phyloP scores from a whole-genome alignment of 352 stramenopile genomes.

The Phytophthora podocarpi region DNA sequence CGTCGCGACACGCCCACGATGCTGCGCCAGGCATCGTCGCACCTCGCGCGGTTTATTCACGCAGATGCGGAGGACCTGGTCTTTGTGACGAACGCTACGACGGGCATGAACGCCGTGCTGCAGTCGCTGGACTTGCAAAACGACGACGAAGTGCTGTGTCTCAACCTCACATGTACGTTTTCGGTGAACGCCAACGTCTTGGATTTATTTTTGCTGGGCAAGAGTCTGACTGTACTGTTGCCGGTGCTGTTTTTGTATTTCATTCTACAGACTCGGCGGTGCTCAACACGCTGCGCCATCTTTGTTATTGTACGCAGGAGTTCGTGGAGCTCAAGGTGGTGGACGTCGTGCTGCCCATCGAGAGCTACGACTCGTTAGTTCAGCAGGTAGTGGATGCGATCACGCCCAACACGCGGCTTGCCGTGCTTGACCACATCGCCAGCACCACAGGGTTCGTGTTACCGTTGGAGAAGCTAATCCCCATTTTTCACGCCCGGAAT shows the following conservation, averaged over 20 bases:
- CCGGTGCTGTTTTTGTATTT: slow-evolving; percentile 13
- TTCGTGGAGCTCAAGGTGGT: slow-evolving; percentile 90
- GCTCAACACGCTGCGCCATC: slow-evolving; percentile 80
- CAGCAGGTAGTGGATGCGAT: slow-evolving; percentile 76
- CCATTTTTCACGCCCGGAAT: slow-evolving; percentile 74
- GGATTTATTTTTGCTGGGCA: neutral
- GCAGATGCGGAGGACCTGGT: slow-evolving; percentile 81
- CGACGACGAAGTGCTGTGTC: slow-evolving; percentile 87
- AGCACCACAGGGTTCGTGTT: slow-evolving; percentile 80
- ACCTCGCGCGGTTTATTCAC: slow-evolving; percentile 72
- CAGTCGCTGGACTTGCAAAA: slow-evolving; percentile 87
- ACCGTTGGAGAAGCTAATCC: slow-evolving; percentile 83
- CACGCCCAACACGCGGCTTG: slow-evolving; percentile 82
- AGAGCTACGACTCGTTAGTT: slow-evolving; percentile 72
- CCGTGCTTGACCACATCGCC: slow-evolving; percentile 85
- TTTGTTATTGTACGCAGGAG: slow-evolving; percentile 89
- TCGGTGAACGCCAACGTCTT: neutral
- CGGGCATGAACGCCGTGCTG: slow-evolving; percentile 84
- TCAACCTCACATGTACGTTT: slow-evolving; percentile 85
- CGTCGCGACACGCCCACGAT: slow-evolving; percentile 63
- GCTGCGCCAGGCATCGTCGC: slow-evolving; percentile 65
- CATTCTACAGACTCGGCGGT: slow-evolving; percentile 66
- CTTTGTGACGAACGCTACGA: slow-evolving; percentile 88
- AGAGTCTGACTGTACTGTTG: slow-evolving; percentile 4
- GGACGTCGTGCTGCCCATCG: slow-evolving; percentile 72